These are phyloP conservation scores for Ophiostoma quercus DNA, from an alignment of 2,329 filamentous ascomycete species.

Conservation along the genomic window DNA sequence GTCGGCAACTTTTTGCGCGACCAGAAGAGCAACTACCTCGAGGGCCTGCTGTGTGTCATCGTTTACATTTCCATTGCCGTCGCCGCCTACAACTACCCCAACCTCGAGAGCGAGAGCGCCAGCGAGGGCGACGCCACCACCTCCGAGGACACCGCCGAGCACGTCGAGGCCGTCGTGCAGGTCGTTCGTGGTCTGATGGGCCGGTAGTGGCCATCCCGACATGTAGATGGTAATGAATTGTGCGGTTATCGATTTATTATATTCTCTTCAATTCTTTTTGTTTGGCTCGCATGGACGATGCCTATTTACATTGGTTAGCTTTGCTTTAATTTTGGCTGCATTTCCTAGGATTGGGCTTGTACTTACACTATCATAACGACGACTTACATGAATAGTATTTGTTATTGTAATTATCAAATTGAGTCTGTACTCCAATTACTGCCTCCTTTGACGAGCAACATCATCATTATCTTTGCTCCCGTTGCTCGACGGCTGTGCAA, in stretches of 20 bases:
- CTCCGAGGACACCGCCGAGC: conserved; percentile 9
- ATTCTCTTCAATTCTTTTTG: neutral
- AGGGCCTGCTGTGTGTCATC: conserved; percentile 73
- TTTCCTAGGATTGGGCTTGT: neutral
- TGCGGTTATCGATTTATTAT: neutral
- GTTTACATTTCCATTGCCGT: conserved; percentile 58
- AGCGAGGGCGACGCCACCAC: neutral
- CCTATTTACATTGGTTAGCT: neutral
- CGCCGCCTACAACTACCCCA: conserved; percentile 32
- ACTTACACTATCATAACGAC: neutral
- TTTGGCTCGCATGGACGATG: neutral
- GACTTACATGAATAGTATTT: neutral
- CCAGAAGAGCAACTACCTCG: conserved; percentile 84
- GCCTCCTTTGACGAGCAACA: neutral
- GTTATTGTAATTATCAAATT: neutral
- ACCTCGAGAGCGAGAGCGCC: conserved; percentile 15
- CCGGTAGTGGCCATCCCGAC: neutral
- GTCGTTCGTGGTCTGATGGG: conserved; percentile 12
- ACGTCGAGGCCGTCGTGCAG: conserved; percentile 9
- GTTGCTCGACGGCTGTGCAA: conserved; percentile 27
- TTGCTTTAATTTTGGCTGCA: neutral
- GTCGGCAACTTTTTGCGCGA: conserved; percentile 85
- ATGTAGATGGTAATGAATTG: neutral
- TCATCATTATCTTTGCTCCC: neutral
- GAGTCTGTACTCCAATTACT: neutral